These are phyloP conservation scores for Dryadomyces quercivorus DNA, from an alignment of 2,329 filamentous ascomycete species.

Conservation along the genomic window DNA sequence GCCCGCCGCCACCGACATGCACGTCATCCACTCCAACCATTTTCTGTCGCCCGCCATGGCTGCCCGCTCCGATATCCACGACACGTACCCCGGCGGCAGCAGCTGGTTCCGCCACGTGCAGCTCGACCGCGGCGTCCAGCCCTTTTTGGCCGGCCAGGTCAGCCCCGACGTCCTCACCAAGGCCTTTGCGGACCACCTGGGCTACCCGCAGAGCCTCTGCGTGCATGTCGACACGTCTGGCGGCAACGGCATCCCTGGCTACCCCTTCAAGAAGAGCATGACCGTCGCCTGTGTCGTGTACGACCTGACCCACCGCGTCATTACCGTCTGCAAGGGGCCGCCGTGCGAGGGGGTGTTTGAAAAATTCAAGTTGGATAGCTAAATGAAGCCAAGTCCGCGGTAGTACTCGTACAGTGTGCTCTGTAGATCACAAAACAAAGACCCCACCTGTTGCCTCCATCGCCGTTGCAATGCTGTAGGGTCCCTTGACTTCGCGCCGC, in stretches of 20 bases:
- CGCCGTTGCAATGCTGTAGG: neutral
- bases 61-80: slow-evolving; percentile 9
- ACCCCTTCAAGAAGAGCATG: slow-evolving; percentile 7
- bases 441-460: neutral
- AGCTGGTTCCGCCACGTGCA: slow-evolving; percentile 12
- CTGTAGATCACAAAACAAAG: neutral
- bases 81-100: slow-evolving; percentile 13
- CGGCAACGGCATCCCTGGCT: slow-evolving; percentile 7
- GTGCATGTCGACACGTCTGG: slow-evolving; percentile 11
- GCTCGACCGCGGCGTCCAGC: slow-evolving; percentile 8
- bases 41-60: slow-evolving; percentile 13
- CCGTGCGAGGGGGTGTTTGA: slow-evolving; percentile 13
- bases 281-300: slow-evolving; percentile 17
- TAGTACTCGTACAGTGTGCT: no score
- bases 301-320: slow-evolving; percentile 9
- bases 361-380: slow-evolving; percentile 5
- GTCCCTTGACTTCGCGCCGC: neutral
- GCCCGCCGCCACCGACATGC: slow-evolving; percentile 8
- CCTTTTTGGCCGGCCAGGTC: slow-evolving; percentile 2
- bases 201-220: slow-evolving; percentile 14
- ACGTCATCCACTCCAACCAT: slow-evolving; percentile 18
- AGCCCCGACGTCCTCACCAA: slow-evolving; percentile 5
- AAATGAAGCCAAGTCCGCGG: neutral
- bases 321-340: slow-evolving; percentile 15
- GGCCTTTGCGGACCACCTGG: slow-evolving; percentile 15